Evolutionary conservation across 371 early-diverging fungal species (phyloP).

Genomic region (Mortierella sp.): DNA sequence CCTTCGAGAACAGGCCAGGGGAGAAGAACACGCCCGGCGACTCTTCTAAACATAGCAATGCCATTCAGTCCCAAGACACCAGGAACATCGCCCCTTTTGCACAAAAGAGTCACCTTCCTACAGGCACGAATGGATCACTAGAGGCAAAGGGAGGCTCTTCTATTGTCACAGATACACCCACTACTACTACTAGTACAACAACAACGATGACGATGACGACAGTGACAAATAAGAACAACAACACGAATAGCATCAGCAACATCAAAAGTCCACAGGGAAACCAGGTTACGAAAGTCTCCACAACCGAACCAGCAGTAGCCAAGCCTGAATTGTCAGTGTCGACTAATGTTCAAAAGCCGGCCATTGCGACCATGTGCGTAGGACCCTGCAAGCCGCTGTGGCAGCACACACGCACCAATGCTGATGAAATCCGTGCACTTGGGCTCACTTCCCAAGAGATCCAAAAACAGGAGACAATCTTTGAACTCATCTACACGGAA

Average conservation of each 20-base stretch:
- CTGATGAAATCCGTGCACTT: conserved; percentile 41
- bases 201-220: too few species aligned
- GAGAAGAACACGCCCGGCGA: conserved; percentile 19
- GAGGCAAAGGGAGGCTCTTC: not conserved
- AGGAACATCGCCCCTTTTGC: not conserved
- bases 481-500: conserved; percentile 56
- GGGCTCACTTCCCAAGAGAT: conserved; percentile 38
- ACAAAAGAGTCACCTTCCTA: not conserved
- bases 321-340: not conserved
- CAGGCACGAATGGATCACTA: not conserved
- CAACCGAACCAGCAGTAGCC: not conserved
- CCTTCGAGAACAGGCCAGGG: conserved; percentile 4
- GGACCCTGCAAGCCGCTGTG: conserved; percentile 45
- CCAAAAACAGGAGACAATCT: conserved; percentile 55
- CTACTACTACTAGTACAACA: not conserved
- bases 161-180: not conserved
- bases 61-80: conserved; percentile 16
- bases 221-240: not conserved
- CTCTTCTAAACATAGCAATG: conserved; percentile 18
- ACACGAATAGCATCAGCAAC: not conserved
- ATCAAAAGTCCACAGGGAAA: not conserved
- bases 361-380: conserved; percentile 16
- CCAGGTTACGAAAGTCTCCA: not conserved
- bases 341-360: not conserved
- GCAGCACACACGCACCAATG: conserved; percentile 47